Percentiles rank a stretch among this genome's conserved stretches.
Conservation (phyloP, 768 basidiomycete genomes). For the Lactarius sanguifluus region DNA sequence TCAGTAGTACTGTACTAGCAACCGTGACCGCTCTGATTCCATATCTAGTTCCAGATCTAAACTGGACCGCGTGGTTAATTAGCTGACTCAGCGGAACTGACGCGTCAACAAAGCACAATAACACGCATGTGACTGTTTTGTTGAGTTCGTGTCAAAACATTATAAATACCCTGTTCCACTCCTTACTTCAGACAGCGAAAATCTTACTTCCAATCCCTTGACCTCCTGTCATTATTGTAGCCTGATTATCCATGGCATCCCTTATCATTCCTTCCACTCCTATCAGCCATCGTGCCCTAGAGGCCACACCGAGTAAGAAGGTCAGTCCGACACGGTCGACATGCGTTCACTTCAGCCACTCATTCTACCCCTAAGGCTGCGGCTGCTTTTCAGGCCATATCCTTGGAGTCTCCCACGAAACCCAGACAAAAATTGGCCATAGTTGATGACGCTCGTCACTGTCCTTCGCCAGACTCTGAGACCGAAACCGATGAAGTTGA, state of each 20-base stretch:
- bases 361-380: constrained; percentile 33
- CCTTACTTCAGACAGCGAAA: neutral
- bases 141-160: constrained; percentile 31
- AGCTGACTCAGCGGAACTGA: neutral
- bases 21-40: too few species aligned
- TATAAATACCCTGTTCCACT: constrained; percentile 15
- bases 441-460: constrained; percentile 32
- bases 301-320: constrained; percentile 42
- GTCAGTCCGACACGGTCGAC: constrained; percentile 19
- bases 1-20: neutral
- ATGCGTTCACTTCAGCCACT: constrained; percentile 2
- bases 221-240: constrained; percentile 4
- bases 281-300: constrained; percentile 30
- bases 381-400: constrained; percentile 35
- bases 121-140: constrained; percentile 36
- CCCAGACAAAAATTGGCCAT: constrained; percentile 25
- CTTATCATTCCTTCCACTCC: constrained; percentile 28
- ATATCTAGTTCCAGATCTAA: too few species aligned
- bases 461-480: constrained; percentile 26
- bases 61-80: neutral
- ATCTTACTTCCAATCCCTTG: constrained; percentile 9
- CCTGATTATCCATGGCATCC: constrained; percentile 28
- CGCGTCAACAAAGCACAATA: constrained; percentile 35
- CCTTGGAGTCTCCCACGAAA: constrained; percentile 36
- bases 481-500: constrained; percentile 22